Conservation (phyloP, 2,329 filamentous ascomycete genomes). For the Chaetomium globosum region DNA sequence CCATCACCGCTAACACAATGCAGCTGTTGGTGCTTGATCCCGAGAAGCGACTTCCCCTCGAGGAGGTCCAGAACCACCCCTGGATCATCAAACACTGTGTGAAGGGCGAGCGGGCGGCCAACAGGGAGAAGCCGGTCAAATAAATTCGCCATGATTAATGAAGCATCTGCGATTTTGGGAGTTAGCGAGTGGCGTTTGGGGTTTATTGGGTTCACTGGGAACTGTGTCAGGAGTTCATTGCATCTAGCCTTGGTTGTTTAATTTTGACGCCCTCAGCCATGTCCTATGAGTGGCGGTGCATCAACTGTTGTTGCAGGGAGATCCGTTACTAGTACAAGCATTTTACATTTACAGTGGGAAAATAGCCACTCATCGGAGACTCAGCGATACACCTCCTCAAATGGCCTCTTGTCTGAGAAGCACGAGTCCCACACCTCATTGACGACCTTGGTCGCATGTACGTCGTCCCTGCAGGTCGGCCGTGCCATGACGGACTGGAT, state of each 20-base stretch:
- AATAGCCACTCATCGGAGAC: background rate
- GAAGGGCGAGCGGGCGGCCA: constrained; percentile 58
- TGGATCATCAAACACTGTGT: constrained; percentile 97
- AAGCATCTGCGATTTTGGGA: constrained; percentile 20
- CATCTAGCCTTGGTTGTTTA: constrained; percentile 33
- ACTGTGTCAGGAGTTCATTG: constrained; percentile 29
- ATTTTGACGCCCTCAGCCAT: constrained; percentile 1
- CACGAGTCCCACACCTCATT: constrained; percentile 99
- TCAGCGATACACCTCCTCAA: constrained; percentile 91
- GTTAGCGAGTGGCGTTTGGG: constrained; percentile 30
- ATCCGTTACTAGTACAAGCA: constrained; percentile 20
- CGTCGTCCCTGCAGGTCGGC: constrained; percentile 80
- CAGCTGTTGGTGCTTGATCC: constrained; percentile 89
- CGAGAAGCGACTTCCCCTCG: constrained; percentile 86
- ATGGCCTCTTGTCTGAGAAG: constrained; percentile 89
- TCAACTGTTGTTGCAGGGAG: constrained; percentile 10
- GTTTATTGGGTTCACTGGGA: background rate
- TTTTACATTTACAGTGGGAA: constrained; percentile 15
- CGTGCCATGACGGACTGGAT: constrained; percentile 76
- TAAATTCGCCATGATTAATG: constrained; percentile 21
- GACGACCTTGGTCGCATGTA: constrained; percentile 82
- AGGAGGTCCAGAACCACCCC: constrained; percentile 84
- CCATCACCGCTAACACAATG: constrained; percentile 16
- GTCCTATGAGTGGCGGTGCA: background rate
- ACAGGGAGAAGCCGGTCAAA: constrained; percentile 50